These are phyloP conservation scores for Flueggea neowawraea DNA, from an alignment of 441 rosid genomes.

Conservation along the genomic window DNA sequence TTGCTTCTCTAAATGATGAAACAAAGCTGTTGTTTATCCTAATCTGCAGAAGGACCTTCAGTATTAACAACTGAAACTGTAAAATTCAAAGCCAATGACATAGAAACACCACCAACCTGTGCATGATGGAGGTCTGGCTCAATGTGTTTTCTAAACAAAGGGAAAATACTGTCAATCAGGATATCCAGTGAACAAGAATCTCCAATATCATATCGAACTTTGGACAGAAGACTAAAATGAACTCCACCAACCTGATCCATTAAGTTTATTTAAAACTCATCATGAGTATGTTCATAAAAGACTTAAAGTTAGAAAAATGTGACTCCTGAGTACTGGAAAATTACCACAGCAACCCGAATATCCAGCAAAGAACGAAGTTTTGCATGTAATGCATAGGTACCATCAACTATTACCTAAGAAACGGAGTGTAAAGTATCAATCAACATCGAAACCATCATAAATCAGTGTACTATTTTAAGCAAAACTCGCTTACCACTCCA, in stretches of 20 bases:
- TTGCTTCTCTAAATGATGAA: slow-evolving; percentile 97
- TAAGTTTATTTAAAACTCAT: slow-evolving; percentile 17
- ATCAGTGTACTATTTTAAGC: slow-evolving; percentile 10
- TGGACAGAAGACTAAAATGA: slow-evolving; percentile 97
- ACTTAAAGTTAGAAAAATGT: slow-evolving; percentile 13
- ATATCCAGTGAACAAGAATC: slow-evolving; percentile 93
- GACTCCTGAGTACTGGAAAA: slow-evolving; percentile 10
- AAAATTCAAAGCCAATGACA: slow-evolving; percentile 17
- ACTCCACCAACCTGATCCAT: slow-evolving; percentile 92
- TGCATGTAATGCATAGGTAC: slow-evolving; percentile 92
- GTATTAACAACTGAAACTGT: slow-evolving; percentile 25
- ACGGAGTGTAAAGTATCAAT: slow-evolving; percentile 15
- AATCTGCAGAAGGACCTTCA: slow-evolving; percentile 63
- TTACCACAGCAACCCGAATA: slow-evolving; percentile 99
- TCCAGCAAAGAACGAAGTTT: slow-evolving; percentile 95
- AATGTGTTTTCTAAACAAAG: slow-evolving; percentile 92
- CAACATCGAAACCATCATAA: slow-evolving; percentile 13
- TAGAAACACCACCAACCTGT: slow-evolving; percentile 58
- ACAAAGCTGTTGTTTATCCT: slow-evolving; percentile 98
- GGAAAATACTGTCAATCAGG: slow-evolving; percentile 97
- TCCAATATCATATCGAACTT: slow-evolving; percentile 95
- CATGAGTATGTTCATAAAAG: slow-evolving; percentile 4
- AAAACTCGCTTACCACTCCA: slow-evolving; percentile 63
- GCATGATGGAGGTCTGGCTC: slow-evolving; percentile 99
- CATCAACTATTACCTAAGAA: slow-evolving; percentile 93